Evolutionary conservation across 2,329 filamentous ascomycete genomes (phyloP), one percentile per base, ranked within the genome.

Genomic region (Colletotrichum euphorbiae): DNA sequence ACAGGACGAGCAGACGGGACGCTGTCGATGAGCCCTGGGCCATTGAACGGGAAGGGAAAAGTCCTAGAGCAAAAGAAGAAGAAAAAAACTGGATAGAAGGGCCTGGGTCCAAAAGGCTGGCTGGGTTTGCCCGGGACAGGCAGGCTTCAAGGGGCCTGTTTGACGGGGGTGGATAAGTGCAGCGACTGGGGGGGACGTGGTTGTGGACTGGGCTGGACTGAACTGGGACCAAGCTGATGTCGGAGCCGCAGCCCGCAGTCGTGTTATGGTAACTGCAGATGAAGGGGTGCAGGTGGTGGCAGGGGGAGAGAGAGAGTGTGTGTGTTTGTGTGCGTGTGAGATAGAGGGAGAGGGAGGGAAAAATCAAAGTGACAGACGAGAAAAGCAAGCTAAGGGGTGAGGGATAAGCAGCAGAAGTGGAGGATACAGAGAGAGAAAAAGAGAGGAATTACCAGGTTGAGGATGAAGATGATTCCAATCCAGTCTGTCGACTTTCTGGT

Each of bases 381-480:
- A 15, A 42, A 57, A 45, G 21, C 36, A 54, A 24, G 55, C 24
- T 15, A 46, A 33, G 7, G 12, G 24, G 24, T 24, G 24, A 24
- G 3, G 21, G 42, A 40, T 24, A 28, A 8, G 28, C 7, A 28
- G 28, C 28, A 28, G 28, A 28, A 28, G 28, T 7, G 36, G 45
- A 12, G 21, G 31, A 42, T 43, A 50, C 21, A 42, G 33, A 28
- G 24, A 31, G 45, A 43, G n/a, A 55, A 51, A 21, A 51, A 38
- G 24, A 63, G 21, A 36, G 11, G 55, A 51, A n/a, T 51, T 68
- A 68, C 65, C 65, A 65, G 61, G 60, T 65, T 55, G 55, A 59
- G 48, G 28, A 36, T 51, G 24, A 28, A 55, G 31, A 40, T 21
- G 33, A 65, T 17, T 42, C 52, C 54, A 48, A 68, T 65, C 61